phyloP scores from a whole-genome alignment of 2,329 filamentous ascomycete genomes.

The Aspergillus aculeatus region DNA sequence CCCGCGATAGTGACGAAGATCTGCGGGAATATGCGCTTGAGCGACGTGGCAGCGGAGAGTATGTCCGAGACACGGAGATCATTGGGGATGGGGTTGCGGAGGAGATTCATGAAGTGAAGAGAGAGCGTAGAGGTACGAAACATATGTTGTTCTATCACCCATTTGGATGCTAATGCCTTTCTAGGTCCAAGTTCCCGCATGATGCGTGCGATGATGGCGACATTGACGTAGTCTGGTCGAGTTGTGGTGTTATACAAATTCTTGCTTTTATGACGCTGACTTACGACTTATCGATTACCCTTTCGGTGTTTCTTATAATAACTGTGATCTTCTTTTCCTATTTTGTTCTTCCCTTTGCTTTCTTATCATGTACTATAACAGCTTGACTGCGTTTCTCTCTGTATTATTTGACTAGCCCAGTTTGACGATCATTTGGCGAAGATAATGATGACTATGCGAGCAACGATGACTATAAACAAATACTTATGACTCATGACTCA shows the following conservation, averaged over 20 bases:
- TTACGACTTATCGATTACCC: constrained; percentile 7
- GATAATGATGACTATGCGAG: background rate
- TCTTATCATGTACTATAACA: background rate
- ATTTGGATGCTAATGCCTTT: constrained; percentile 20
- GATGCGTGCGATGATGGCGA: constrained; percentile 69
- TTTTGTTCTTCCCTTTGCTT: constrained; percentile 2
- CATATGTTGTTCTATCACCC: constrained; percentile 27
- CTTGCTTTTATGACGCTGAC: background rate
- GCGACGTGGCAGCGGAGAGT: constrained; percentile 41
- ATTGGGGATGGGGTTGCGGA: constrained; percentile 44
- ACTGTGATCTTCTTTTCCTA: constrained; percentile 6
- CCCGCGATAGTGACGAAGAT: constrained; percentile 56
- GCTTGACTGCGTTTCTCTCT: constrained; percentile 4
- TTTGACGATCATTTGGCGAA: background rate
- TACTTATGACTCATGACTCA: background rate
- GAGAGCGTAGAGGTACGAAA: constrained; percentile 96
- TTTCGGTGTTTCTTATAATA: constrained; percentile 7
- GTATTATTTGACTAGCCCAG: constrained; percentile 3
- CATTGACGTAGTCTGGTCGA: constrained; percentile 57
- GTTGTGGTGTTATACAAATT: background rate
- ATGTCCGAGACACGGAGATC: constrained; percentile 33
- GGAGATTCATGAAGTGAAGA: constrained; percentile 65
- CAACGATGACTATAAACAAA: background rate
- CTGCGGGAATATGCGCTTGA: constrained; percentile 72
- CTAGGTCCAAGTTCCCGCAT: constrained; percentile 64